Percentiles rank a stretch among this genome's conserved stretches.
phyloP scores from a whole-genome alignment of 129 eudicot genomes.

The Flaveria linearis region DNA sequence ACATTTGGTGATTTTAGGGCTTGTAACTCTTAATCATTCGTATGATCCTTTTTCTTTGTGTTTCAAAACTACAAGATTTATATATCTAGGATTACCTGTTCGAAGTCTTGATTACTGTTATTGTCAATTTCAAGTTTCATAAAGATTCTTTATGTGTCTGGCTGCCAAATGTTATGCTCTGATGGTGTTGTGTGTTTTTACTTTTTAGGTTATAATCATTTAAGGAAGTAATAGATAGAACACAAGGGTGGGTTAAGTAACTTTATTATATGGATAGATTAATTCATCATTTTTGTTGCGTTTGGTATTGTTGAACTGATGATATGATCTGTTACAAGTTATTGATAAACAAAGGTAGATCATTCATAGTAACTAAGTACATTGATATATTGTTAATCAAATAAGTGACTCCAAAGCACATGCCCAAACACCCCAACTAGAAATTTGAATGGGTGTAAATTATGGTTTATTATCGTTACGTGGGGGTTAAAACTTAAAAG shows the following conservation, averaged over 20 bases:
- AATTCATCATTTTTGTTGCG: background rate
- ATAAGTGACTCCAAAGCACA: too few species aligned
- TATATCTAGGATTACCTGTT: background rate
- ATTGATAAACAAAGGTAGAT: background rate
- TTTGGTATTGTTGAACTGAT: background rate
- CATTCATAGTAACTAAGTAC: background rate
- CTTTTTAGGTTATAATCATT: background rate
- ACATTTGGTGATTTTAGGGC: background rate
- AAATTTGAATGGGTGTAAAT: too few species aligned
- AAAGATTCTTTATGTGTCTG: background rate
- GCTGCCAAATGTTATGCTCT: background rate
- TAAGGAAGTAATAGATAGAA: background rate
- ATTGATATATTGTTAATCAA: background rate
- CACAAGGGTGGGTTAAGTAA: background rate
- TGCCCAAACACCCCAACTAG: too few species aligned
- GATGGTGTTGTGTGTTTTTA: background rate
- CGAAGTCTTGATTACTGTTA: background rate
- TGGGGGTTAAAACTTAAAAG: too few species aligned
- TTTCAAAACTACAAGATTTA: background rate
- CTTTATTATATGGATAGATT: background rate
- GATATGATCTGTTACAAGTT: background rate
- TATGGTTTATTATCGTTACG: too few species aligned
- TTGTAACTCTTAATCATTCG: background rate
- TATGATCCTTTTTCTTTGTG: background rate
- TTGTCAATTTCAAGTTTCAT: background rate